Base-by-base conservation (phyloP, 371 early-diverging fungal species). In the Smittium mucronatum region DNA sequence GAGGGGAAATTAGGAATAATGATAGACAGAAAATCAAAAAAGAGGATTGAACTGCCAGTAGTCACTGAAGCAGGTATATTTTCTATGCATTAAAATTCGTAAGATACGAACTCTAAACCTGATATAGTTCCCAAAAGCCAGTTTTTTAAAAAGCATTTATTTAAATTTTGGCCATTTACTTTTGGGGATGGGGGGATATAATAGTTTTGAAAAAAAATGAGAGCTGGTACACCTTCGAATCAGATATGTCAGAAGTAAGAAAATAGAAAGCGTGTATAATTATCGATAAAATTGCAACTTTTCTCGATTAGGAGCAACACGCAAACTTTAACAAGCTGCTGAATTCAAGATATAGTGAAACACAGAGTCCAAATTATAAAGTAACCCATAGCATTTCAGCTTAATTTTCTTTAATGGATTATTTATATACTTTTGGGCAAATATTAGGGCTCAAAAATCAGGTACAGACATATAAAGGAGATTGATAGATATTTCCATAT, bases 1-100 rank as follows among this genome's bases (percentile, higher is more conserved):
- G 93, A 93, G 74, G 92, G 89, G 25, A 93, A 93, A 74, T 75
- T 93, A 28, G 93, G 93, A 25, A 67, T 81, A 29, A 75, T 93
- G 57, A 74, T 89, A 2, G 89, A 89, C 71, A 89, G 82, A 68
- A 73, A 73, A 28, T 84, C 84, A 1, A 70, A 78, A 0, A 72
- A 78, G 64, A 83, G 93, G 34, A 74, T 90, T 25, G 70, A 72
- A n/a, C 74, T 91, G 30, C 84, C 83, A 1, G 85, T 88, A 25
- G 36, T 71, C 33, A 86, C 86, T 60, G 93, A 92, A 73, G 82
- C 87, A 68, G 84, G 85, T 81, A 81, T 77, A n/a, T n/a, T n/a
- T n/a, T n/a, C n/a, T n/a, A n/a, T n/a, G n/a, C n/a, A n/a, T n/a
- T n/a, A n/a, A n/a, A n/a, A n/a, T n/a, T n/a, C n/a, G n/a, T n/a